Evolutionary conservation across 176 grass and related monocot genomes (phyloP), one percentile per base, ranked within the genome.

Genomic region (Avena insularis): DNA sequence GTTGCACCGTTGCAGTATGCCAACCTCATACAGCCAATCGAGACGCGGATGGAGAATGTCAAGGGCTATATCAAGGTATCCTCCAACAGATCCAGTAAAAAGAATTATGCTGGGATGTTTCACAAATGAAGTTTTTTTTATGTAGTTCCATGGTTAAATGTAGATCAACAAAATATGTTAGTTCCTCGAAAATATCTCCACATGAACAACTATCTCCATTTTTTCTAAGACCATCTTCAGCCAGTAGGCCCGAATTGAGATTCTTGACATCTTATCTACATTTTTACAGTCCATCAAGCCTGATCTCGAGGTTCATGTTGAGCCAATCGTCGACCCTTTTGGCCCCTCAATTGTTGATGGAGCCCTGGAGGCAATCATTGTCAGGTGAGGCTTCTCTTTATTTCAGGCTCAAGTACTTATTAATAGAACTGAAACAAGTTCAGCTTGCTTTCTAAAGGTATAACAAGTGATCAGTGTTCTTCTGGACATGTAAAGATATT

Each of bases 31-130:
- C 88, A 99, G 56, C 94, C 92, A 45, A 89, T 99, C 85, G 87
- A 93, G 69, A 90, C 54, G 74, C 91, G 97, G 12, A 93, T 96
- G 89, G 80, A 96, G 89, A 93, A 86, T 75, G 94, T 94, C 43
- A 90, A 90, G 87, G 71, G 93, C 38, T 99, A 93, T 85, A 94
- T 99, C 50, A 93, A 99, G 94, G 97, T 94, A 87, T 12, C n/a
- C 20, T 6, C 21, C 27, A 36, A 9, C 62, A 9, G n/a, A 50
- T 59, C 38, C 46, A 16, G 38, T 31, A 43, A 43, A 43, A 43
- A 6, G 13, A 47, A 45, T 66, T 66, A 16, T 36, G 23, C 13
- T 64, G 59, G 43, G 59, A 31, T 66, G 19, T 16, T 75, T 27
- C 8, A 4, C 6, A 15, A 51, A 21, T 20, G 8, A 54, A 54